Evolutionary conservation across 1,139 yeast genomes (phyloP).

Genomic region (Hanseniaspora gamundiae): DNA sequence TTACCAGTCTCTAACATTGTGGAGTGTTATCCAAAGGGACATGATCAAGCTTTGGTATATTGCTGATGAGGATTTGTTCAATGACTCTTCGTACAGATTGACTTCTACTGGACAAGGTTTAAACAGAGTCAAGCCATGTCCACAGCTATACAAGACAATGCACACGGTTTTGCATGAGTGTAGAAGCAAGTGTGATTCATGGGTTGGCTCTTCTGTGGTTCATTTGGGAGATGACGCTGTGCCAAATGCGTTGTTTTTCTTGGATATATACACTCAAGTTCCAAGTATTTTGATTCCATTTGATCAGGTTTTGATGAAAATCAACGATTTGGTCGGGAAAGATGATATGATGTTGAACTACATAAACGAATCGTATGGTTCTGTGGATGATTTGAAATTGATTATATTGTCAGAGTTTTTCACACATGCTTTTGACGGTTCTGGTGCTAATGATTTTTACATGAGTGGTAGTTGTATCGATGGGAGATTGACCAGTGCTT

Average conservation of each 20-base stretch:
- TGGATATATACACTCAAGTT: constrained; percentile 65
- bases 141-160: constrained; percentile 54
- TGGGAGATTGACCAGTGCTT: constrained; percentile 64
- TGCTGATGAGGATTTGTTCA: constrained; percentile 55
- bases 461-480: constrained; percentile 75
- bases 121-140: constrained; percentile 60
- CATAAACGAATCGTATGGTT: constrained; percentile 44
- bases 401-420: constrained; percentile 53
- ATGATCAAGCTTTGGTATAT: constrained; percentile 62
- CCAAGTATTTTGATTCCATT: constrained; percentile 63
- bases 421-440: constrained; percentile 64
- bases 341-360: constrained; percentile 39
- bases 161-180: constrained; percentile 49
- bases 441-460: constrained; percentile 68
- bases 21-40: constrained; percentile 65
- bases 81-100: constrained; percentile 38
- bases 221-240: constrained; percentile 72
- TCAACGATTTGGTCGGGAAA: constrained; percentile 35
- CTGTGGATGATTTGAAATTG: constrained; percentile 37
- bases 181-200: constrained; percentile 44
- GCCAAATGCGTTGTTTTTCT: constrained; percentile 62
- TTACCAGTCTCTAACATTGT: constrained; percentile 52
- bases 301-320: constrained; percentile 39
- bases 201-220: constrained; percentile 70
- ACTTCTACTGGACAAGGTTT: constrained; percentile 72